Base-by-base conservation (phyloP, 2,329 filamentous ascomycete genomes). In the Aureobasidium sp. region DNA sequence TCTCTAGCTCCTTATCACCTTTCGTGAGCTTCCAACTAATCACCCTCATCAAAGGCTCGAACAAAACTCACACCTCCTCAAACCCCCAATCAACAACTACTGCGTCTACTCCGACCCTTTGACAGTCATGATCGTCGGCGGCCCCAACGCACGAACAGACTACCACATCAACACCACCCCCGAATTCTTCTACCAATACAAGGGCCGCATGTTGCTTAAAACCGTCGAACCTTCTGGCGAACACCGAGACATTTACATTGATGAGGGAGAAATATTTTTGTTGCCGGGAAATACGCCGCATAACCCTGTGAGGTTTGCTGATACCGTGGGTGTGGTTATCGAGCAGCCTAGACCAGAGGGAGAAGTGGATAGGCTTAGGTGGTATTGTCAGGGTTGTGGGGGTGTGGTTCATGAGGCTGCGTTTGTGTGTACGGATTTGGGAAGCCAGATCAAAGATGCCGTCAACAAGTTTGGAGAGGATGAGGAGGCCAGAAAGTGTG, bases 111-210 rank as follows among this genome's bases (percentile, higher is more conserved):
- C 96, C 73, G 83, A 89, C 61, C 83, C 84, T 70, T 84, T 93
- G 63, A 91, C 88, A 45, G 88, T 94, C 72, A 94, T 94, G 89
- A 91, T 96, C 69, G 92, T 99, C 65, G 94, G 94, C 72, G 94
- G 94, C 13, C 94, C 94, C 70, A 97, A 97, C 75, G 90, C 90
- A 64, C 86, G 94, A 66, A 97, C 92, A 61, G 94, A 97, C 81
- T 99, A 97, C 81, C 94, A 97, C 82, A 93, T 97, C 83, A 97
- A 97, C 81, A 80, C 86, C 69, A 97, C 93, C 0, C 86, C 94
- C 13, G 94, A 97, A 76, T 97, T 92, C 87, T 99, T 97, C 85
- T 97, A 94, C 82, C 93, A 97, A 76, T 86, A 96, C 83, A 86
- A 87, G 69, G 94, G 94, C 67, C 86, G 88, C 67, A 97, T 97